phyloP scores from a whole-genome alignment of 257 asterid species.

The Ophiorrhiza pumila region DNA sequence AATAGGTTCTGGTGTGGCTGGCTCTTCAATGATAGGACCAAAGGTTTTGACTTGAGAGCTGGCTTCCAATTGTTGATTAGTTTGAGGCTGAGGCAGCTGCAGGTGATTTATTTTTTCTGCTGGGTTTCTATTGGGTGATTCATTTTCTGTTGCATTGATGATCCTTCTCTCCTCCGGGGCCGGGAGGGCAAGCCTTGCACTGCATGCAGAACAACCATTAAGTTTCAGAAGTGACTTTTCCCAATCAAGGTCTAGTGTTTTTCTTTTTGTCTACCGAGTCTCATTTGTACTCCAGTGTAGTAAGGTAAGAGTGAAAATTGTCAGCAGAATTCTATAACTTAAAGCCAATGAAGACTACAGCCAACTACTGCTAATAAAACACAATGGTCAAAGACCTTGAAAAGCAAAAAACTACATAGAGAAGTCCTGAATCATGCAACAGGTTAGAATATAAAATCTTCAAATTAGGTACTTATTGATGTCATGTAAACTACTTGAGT shows the following conservation, averaged over 20 bases:
- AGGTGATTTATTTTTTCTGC: constrained; percentile 37
- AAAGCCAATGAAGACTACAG: not conserved
- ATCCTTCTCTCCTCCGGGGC: constrained; percentile 73
- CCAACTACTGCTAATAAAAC: not conserved
- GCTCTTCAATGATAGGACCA: constrained; percentile 70
- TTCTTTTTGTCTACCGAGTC: not conserved
- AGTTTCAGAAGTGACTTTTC: not conserved
- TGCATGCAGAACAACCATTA: constrained; percentile 37
- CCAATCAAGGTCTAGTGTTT: not conserved
- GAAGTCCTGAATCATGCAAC: not conserved
- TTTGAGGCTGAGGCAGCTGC: constrained; percentile 60
- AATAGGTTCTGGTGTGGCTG: constrained; percentile 36
- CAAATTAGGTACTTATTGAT: not conserved
- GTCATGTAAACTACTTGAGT: not conserved
- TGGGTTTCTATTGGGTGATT: constrained; percentile 38
- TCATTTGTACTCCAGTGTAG: not conserved
- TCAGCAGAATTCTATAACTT: not conserved
- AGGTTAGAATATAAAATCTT: not conserved
- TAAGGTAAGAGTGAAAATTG: not conserved
- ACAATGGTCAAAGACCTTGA: not conserved
- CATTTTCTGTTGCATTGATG: constrained; percentile 40
- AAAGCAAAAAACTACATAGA: not conserved
- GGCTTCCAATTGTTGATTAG: constrained; percentile 26
- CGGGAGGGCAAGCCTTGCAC: constrained; percentile 94
- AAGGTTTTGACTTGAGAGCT: constrained; percentile 34